Evolutionary conservation across 202 grass and related monocot genomes (phyloP), one percentile per base, ranked within the genome.

Genomic region (Musa balbisiana): DNA sequence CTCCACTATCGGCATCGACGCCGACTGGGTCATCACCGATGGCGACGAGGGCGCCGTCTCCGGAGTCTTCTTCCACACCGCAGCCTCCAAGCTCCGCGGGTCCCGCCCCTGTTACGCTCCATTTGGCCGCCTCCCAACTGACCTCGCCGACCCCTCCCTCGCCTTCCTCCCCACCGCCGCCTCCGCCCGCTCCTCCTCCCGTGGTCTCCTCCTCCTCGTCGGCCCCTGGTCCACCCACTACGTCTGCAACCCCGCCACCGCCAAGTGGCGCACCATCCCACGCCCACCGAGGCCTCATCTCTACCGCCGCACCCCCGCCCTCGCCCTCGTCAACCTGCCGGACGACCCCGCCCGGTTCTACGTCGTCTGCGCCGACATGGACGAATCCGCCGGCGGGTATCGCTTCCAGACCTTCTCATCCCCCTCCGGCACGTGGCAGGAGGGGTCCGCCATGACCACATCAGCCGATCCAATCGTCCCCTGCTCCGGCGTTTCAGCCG

Each of bases 401-500:
- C 24, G 33, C 16, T 85, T 85, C 79, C 79, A 85, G 73, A 81
- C 54, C n/a, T 85, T 81, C 79, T 76, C 83, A 2, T 81, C 83
- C 3, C 74, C 67, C 17, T 52, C 58, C 21, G 59, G 60, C 21
- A 10, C 25, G 55, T 85, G 83, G 83, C 33, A 43, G 4, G 22
- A 56, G 73, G 22, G 58, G 25, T 64, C 54, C 25, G 16, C 74
- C 0, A 33, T 12, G 2, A 6, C 58, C 20, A 19, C 69, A 22
- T n/a, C 11, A 51, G 59, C 69, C 27, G 12, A 72, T 2, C 11
- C 19, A 11, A 29, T 84, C 55, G 68, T 81, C 49, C 78, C 78
- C 13, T 43, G 56, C 20, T 72, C 83, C 51, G 83, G 79, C 60
- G 75, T 80, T 17, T 70, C 83, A n/a, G 83, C 52, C n/a, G 74